Percentiles rank a stretch among this genome's conserved stretches.
Conservation (phyloP, 768 basidiomycete genomes). For the Inosperma sp. region DNA sequence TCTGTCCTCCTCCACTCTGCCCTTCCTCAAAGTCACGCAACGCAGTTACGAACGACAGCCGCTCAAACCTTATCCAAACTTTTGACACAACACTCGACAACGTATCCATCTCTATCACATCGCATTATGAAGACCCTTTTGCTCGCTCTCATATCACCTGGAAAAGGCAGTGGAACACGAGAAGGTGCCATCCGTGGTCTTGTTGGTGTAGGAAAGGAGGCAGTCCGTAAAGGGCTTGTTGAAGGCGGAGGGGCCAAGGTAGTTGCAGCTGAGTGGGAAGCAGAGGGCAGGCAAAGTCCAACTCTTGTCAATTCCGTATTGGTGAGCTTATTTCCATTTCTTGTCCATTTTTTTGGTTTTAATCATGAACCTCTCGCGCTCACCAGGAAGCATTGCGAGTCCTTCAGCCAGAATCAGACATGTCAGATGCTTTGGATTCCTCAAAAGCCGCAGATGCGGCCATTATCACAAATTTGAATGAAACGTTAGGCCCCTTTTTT, state of each 20-base stretch:
- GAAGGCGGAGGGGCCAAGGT: conserved; percentile 76
- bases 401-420: conserved; percentile 53
- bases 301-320: conserved; percentile 56
- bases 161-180: conserved; percentile 73
- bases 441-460: conserved; percentile 44
- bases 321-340: conserved; percentile 35
- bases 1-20: conserved; percentile 87
- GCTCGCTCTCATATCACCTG: conserved; percentile 70
- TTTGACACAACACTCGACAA: conserved; percentile 77
- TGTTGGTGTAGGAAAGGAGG: conserved; percentile 79
- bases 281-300: conserved; percentile 35
- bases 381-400: conserved; percentile 57
- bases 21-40: conserved; percentile 67
- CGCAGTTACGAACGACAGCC: conserved; percentile 72
- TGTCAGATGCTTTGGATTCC: conserved; percentile 53
- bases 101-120: conserved; percentile 81
- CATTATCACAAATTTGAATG: conserved; percentile 43
- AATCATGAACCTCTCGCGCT: background rate
- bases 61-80: conserved; percentile 81
- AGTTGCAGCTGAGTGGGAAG: conserved; percentile 61
- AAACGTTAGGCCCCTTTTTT: conserved; percentile 60
- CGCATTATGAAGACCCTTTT: conserved; percentile 94
- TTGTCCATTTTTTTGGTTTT: conserved; percentile 1
- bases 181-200: conserved; percentile 90
- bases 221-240: conserved; percentile 75